Evolutionary conservation across 2,329 filamentous ascomycete genomes (phyloP).

Genomic region (Shiraia bambusicola): DNA sequence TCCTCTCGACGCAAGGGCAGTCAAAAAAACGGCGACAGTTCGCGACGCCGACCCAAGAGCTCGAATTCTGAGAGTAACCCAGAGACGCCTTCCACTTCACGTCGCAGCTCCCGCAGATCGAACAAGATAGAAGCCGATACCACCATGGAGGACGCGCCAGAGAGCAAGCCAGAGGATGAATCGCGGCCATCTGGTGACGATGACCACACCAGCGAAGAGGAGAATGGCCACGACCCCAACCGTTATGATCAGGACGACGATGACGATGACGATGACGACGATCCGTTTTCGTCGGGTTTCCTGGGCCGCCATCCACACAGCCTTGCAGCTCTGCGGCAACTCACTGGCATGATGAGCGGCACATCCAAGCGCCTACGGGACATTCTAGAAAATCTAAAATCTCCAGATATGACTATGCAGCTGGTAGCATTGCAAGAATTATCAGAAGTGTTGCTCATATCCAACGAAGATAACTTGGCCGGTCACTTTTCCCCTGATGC

Average conservation of each 20-base stretch:
- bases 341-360: conserved; percentile 86
- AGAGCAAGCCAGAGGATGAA: conserved; percentile 59
- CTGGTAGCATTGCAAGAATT: conserved; percentile 90
- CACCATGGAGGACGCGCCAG: conserved; percentile 68
- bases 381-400: conserved; percentile 62
- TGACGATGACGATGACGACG: conserved; percentile 56
- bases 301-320: conserved; percentile 64
- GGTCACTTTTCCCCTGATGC: conserved; percentile 93
- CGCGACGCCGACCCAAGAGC: conserved; percentile 14
- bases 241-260: conserved; percentile 55
- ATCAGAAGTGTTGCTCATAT: conserved; percentile 88
- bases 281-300: conserved; percentile 59
- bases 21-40: conserved; percentile 62
- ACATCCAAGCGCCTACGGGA: conserved; percentile 75
- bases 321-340: conserved; percentile 78
- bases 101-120: conserved; percentile 36
- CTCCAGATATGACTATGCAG: conserved; percentile 84
- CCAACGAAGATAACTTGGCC: conserved; percentile 93
- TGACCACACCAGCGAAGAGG: conserved; percentile 52
- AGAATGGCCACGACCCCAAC: conserved; percentile 49
- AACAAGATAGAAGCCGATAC: conserved; percentile 62
- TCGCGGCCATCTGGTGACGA: conserved; percentile 29
- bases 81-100: conserved; percentile 36
- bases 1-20: conserved; percentile 72
- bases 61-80: conserved; percentile 26